Percentiles rank a stretch among this genome's conserved stretches.
phyloP scores from a whole-genome alignment of 2,329 filamentous ascomycete species.

The Gnomoniopsis sp. region DNA sequence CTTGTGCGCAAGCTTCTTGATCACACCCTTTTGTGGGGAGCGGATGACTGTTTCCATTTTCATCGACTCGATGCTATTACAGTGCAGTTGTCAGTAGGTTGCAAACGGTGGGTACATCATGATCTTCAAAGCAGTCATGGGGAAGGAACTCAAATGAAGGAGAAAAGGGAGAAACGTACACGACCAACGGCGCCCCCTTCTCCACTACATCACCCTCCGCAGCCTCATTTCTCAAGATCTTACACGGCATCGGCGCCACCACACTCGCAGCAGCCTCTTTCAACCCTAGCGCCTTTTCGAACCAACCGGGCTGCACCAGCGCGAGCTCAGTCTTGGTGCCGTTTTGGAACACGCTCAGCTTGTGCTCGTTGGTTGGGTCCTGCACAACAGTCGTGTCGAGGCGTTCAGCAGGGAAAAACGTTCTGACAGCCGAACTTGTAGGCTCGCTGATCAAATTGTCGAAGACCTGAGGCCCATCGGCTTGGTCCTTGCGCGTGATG shows the following conservation, averaged over 20 bases:
- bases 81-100: slow-evolving; percentile 23
- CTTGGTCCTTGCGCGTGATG: slow-evolving; percentile 38
- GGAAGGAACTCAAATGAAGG: neutral
- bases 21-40: slow-evolving; percentile 67
- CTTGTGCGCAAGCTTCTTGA: slow-evolving; percentile 71
- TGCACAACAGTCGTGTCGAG: slow-evolving; percentile 75
- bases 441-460: slow-evolving; percentile 43
- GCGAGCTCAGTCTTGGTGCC: slow-evolving; percentile 57
- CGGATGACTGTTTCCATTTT: slow-evolving; percentile 87
- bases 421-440: slow-evolving; percentile 48
- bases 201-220: slow-evolving; percentile 75
- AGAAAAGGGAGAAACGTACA: slow-evolving; percentile 46
- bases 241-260: slow-evolving; percentile 94
- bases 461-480: slow-evolving; percentile 36
- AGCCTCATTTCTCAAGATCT: slow-evolving; percentile 87
- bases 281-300: slow-evolving; percentile 79
- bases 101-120: neutral
- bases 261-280: slow-evolving; percentile 81
- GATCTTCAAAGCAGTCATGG: neutral
- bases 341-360: slow-evolving; percentile 74
- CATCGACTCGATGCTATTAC: slow-evolving; percentile 72
- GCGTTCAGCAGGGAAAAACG: slow-evolving; percentile 79
- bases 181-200: slow-evolving; percentile 83
- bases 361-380: slow-evolving; percentile 46
- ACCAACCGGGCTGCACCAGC: slow-evolving; percentile 69